Evolutionary conservation across 164 flowering plant genomes (phyloP).

Genomic region (Vitis labrusca): DNA sequence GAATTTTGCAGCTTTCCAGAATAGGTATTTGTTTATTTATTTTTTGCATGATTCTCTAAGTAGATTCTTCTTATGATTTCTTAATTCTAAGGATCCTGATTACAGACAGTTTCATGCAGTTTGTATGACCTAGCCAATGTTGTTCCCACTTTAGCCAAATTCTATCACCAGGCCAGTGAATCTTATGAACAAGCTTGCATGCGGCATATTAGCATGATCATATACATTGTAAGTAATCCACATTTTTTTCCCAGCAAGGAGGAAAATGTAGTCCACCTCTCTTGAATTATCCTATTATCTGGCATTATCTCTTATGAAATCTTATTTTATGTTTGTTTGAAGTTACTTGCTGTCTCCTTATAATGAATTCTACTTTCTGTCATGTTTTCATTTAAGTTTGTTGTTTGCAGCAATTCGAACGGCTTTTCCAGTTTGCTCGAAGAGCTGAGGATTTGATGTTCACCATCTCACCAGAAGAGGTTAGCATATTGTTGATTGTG

Average conservation of each 20-base stretch:
- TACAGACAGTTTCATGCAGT: slow-evolving; percentile 49
- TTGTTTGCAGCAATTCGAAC: slow-evolving; percentile 82
- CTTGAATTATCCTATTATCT: neutral
- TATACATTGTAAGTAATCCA: slow-evolving; percentile 58
- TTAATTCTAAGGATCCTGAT: slow-evolving; percentile 18
- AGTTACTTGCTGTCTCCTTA: too few species aligned
- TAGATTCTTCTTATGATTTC: neutral
- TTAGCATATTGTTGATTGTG: slow-evolving; percentile 21
- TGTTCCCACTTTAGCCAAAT: slow-evolving; percentile 94
- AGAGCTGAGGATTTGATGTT: slow-evolving; percentile 88
- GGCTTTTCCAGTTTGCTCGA: slow-evolving; percentile 87
- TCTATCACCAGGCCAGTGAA: slow-evolving; percentile 98
- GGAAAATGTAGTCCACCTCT: slow-evolving; percentile 7
- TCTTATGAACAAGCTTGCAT: slow-evolving; percentile 97
- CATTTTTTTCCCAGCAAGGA: neutral
- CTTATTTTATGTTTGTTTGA: too few species aligned
- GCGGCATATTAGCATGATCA: slow-evolving; percentile 86
- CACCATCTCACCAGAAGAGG: slow-evolving; percentile 91
- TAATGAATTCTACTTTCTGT: too few species aligned
- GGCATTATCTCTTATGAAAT: too few species aligned
- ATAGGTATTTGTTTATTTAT: slow-evolving; percentile 52
- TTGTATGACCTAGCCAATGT: slow-evolving; percentile 97
- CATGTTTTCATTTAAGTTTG: neutral
- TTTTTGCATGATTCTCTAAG: neutral
- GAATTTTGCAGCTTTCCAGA: slow-evolving; percentile 97